Evolutionary conservation across 2,329 filamentous ascomycete species (phyloP), one percentile per base, ranked within the genome.

Genomic region (Chaetomiaceae sp.): DNA sequence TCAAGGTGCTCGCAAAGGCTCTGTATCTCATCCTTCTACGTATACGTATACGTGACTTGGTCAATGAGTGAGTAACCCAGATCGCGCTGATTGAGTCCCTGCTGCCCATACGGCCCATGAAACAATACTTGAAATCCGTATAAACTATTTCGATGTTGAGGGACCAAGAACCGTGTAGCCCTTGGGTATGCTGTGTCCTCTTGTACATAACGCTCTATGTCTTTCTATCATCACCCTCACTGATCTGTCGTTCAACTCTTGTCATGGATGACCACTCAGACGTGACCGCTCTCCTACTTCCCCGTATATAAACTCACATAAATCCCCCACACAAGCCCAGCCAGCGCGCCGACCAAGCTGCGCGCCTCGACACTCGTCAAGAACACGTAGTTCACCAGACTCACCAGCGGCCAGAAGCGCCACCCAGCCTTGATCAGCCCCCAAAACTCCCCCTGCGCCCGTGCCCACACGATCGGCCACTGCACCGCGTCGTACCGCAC

Each of bases 351-450:
- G 56, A 86, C 76, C 18, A 88, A 66, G 36, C 82, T 80, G 42
- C 84, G 70, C 45, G 75, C 73, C 59, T 86, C 75, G 3, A 86
- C 75, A 29, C 78, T 83, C 48, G 83, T 72, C 48, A 87, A 70
- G 17, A 75, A 64, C 3, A 78, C 74, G 60, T 84, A 88, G 68
- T 83, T 84, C 47, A 84, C 62, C 32, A 83, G 59, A 54, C 81
- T 84, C 7, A 88, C 79, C 7, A 75, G 54, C 1, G 85, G 85
- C 76, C 85, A 86, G 45, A 88, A 72, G 57, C 77, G 83, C 67
- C 84, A 80, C 1, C 87, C 83, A 0, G 88, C 87, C 36, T 68
- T 59, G 55, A 88, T 71, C 46, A 91, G 71, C 0, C 74, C 71
- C 67, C 71, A 76, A 55, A 86, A 84, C 61, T 86, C 83, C 35